Percentiles rank a stretch among this genome's conserved stretches.
phyloP scores from a whole-genome alignment of 2,329 filamentous ascomycete species.

The Penicillium thymicola region DNA sequence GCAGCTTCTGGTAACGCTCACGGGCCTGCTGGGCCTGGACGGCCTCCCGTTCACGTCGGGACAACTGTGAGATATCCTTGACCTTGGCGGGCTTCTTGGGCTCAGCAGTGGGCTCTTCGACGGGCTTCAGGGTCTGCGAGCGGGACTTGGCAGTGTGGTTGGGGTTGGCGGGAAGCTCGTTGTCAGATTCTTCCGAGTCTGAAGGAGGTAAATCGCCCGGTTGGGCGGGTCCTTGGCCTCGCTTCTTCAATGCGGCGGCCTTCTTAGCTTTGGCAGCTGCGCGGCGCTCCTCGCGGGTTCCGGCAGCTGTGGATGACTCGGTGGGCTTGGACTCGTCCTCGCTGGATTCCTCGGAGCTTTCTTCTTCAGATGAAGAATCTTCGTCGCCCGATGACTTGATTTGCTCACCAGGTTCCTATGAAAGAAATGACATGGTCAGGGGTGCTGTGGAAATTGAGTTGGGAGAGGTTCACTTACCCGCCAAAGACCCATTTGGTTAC shows the following conservation, averaged over 20 bases:
- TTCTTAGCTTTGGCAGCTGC: conserved; percentile 87
- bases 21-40: conserved; percentile 82
- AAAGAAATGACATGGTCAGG: neutral
- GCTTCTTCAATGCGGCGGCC: conserved; percentile 77
- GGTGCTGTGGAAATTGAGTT: conserved; percentile 1
- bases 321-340: conserved; percentile 44
- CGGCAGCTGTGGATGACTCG: conserved; percentile 44
- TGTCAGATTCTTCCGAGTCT: conserved; percentile 52
- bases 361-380: conserved; percentile 46
- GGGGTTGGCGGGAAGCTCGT: conserved; percentile 70
- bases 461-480: conserved; percentile 51
- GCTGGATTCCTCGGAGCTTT: conserved; percentile 48
- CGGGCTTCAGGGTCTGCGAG: conserved; percentile 67
- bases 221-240: conserved; percentile 67
- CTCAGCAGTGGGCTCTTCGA: conserved; percentile 55
- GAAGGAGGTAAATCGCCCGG: conserved; percentile 83
- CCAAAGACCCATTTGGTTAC: conserved; percentile 88
- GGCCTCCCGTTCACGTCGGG: conserved; percentile 70
- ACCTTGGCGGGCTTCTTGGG: conserved; percentile 41
- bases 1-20: conserved; percentile 86
- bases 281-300: conserved; percentile 84
- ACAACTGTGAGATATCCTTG: conserved; percentile 54
- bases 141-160: conserved; percentile 71
- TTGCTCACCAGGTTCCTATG: conserved; percentile 37
- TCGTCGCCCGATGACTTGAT: conserved; percentile 47